These are phyloP conservation scores for Ustilago esculenta DNA, from an alignment of 1,284 basidiomycete genomes.

Conservation along the genomic window DNA sequence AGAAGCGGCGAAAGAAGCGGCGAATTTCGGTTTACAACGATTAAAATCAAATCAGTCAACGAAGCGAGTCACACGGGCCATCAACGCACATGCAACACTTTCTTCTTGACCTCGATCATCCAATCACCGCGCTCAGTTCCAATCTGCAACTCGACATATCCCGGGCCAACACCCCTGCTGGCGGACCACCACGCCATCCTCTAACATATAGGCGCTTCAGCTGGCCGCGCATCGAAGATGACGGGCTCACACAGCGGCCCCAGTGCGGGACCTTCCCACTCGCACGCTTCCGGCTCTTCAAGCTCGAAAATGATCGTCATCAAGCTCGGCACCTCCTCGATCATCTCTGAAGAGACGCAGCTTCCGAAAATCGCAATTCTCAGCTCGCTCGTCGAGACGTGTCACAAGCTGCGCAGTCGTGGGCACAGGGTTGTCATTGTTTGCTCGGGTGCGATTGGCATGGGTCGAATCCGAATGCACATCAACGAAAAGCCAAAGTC, in stretches of 20 bases:
- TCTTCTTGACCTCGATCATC: constrained; percentile 20
- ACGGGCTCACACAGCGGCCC: constrained; percentile 5
- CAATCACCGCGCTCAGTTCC: too few relatives aligned
- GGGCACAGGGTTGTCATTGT: constrained; percentile 96
- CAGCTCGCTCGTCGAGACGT: constrained; percentile 90
- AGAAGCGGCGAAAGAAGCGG: too few relatives aligned
- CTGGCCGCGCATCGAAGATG: constrained; percentile 6
- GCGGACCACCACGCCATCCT: too few relatives aligned
- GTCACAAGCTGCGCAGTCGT: constrained; percentile 77
- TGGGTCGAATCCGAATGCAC: constrained; percentile 90
- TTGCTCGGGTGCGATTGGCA: constrained; percentile 94
- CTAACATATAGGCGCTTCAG: too few relatives aligned
- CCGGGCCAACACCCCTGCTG: too few relatives aligned
- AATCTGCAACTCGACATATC: too few relatives aligned
- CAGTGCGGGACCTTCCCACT: constrained; percentile 3
- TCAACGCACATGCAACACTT: constrained; percentile 5
- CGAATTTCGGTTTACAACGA: constrained; percentile 7
- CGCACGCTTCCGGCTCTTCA: too few relatives aligned
- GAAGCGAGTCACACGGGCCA: constrained; percentile 27
- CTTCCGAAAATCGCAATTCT: constrained; percentile 85
- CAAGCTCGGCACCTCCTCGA: constrained; percentile 66
- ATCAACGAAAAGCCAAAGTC: constrained; percentile 82
- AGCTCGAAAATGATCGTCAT: constrained; percentile 62
- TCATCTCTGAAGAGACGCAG: constrained; percentile 58
- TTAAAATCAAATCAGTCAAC: background rate